These are phyloP conservation scores for Camellia lanceoleosa DNA, from an alignment of 148 eudicot genomes.

Conservation along the genomic window DNA sequence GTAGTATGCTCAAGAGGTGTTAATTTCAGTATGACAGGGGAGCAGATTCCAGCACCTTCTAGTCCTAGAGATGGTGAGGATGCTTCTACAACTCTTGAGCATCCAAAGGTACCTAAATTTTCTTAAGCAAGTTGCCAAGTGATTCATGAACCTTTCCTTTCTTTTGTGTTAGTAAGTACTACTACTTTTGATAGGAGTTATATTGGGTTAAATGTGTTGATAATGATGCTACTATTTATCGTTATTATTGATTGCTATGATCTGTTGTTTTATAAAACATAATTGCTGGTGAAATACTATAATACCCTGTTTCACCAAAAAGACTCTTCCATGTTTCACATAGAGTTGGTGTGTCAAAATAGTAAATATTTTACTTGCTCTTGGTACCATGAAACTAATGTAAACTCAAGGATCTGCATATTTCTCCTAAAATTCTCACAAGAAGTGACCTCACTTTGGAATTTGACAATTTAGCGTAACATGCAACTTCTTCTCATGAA, in stretches of 20 bases:
- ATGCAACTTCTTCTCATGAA: neutral
- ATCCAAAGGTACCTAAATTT: slow-evolving; percentile 58
- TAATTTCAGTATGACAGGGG: slow-evolving; percentile 82
- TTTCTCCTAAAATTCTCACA: neutral
- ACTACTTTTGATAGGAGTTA: neutral
- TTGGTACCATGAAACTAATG: neutral
- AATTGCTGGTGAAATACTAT: neutral
- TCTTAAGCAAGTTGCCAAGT: slow-evolving; percentile 1
- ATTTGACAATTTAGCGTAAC: neutral
- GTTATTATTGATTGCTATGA: neutral
- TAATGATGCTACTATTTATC: neutral
- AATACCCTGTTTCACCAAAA: neutral
- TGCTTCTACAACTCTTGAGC: slow-evolving; percentile 58
- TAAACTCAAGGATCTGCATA: neutral
- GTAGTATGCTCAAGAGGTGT: slow-evolving; percentile 28
- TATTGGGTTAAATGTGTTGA: neutral
- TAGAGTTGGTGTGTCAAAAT: neutral
- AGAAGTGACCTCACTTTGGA: neutral
- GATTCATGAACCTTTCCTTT: neutral
- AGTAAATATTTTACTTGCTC: neutral
- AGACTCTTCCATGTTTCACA: neutral
- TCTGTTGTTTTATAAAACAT: neutral
- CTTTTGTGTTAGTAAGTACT: neutral
- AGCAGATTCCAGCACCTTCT: slow-evolving; percentile 76
- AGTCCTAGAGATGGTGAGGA: slow-evolving; percentile 93